phyloP scores from a whole-genome alignment of 2,329 filamentous ascomycete species.

The Scedosporium aurantiacum region DNA sequence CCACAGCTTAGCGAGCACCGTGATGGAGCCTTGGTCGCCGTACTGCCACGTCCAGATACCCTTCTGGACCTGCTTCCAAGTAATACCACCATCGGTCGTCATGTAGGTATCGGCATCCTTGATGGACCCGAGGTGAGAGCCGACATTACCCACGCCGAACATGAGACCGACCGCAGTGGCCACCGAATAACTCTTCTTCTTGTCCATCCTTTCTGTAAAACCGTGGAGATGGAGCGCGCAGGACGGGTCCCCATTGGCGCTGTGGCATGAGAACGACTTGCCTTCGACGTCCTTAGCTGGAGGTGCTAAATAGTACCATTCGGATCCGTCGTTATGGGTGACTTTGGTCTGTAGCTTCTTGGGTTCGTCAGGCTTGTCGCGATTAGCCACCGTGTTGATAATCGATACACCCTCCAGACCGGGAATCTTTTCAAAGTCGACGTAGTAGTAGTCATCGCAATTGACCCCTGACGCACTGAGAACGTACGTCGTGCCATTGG shows the following conservation, averaged over 20 bases:
- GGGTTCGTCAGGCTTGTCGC: slow-evolving; percentile 58
- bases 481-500: slow-evolving; percentile 92
- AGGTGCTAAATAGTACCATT: slow-evolving; percentile 70
- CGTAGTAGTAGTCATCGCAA: slow-evolving; percentile 62
- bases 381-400: slow-evolving; percentile 75
- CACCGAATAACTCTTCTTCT: slow-evolving; percentile 77
- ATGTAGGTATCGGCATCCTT: slow-evolving; percentile 82
- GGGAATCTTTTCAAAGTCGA: slow-evolving; percentile 93
- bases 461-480: slow-evolving; percentile 75
- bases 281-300: slow-evolving; percentile 60
- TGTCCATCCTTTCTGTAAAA: slow-evolving; percentile 82
- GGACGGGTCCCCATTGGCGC: slow-evolving; percentile 44
- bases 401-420: slow-evolving; percentile 83
- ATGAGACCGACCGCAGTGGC: slow-evolving; percentile 80
- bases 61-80: slow-evolving; percentile 76
- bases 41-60: slow-evolving; percentile 89
- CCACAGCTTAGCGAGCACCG: slow-evolving; percentile 71
- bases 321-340: slow-evolving; percentile 88
- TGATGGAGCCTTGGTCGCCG: slow-evolving; percentile 86
- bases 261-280: slow-evolving; percentile 57
- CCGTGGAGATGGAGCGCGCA: slow-evolving; percentile 91
- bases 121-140: slow-evolving; percentile 50
- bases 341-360: slow-evolving; percentile 88
- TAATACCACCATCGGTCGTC: slow-evolving; percentile 81
- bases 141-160: slow-evolving; percentile 87